These are phyloP conservation scores for Trichosanthes cucumerina DNA, from an alignment of 306 rosid species.

Conservation along the genomic window DNA sequence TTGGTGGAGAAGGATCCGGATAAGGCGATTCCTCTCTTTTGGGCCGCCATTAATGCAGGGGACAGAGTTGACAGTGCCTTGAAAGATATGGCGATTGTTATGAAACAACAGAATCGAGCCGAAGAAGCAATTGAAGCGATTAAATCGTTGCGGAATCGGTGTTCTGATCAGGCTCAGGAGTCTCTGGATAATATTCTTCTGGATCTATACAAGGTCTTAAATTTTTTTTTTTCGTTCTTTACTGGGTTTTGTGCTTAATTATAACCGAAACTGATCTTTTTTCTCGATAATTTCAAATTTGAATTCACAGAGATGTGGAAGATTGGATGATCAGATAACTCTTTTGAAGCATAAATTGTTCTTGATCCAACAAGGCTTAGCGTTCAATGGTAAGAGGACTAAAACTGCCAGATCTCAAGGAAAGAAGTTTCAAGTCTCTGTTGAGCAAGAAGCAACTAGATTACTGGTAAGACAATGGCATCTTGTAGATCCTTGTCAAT, in stretches of 20 bases:
- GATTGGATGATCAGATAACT: constrained; percentile 78
- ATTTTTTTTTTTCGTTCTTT: background rate
- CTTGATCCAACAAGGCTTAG: constrained; percentile 88
- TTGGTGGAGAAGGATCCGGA: constrained; percentile 96
- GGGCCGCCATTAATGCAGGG: constrained; percentile 97
- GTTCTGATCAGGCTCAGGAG: constrained; percentile 95
- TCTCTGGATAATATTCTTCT: constrained; percentile 92
- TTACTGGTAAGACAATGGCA: constrained; percentile 45
- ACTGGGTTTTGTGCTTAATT: background rate
- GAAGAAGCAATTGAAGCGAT: constrained; percentile 98
- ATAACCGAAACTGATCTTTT: background rate
- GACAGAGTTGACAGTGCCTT: constrained; percentile 96
- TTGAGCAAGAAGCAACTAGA: constrained; percentile 98
- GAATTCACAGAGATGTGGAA: constrained; percentile 71
- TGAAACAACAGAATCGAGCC: constrained; percentile 93
- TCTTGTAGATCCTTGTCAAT: background rate
- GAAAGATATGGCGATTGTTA: constrained; percentile 97
- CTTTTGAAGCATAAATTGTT: constrained; percentile 71
- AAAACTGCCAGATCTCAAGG: constrained; percentile 98
- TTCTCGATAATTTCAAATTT: background rate
- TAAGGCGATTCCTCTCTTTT: constrained; percentile 82
- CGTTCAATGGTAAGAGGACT: constrained; percentile 95
- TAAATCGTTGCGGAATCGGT: constrained; percentile 68
- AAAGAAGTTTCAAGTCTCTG: constrained; percentile 95
- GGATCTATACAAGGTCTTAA: constrained; percentile 78